These are phyloP conservation scores for Atalantia buxifolia DNA, from an alignment of 345 rosid genomes.

Conservation along the genomic window DNA sequence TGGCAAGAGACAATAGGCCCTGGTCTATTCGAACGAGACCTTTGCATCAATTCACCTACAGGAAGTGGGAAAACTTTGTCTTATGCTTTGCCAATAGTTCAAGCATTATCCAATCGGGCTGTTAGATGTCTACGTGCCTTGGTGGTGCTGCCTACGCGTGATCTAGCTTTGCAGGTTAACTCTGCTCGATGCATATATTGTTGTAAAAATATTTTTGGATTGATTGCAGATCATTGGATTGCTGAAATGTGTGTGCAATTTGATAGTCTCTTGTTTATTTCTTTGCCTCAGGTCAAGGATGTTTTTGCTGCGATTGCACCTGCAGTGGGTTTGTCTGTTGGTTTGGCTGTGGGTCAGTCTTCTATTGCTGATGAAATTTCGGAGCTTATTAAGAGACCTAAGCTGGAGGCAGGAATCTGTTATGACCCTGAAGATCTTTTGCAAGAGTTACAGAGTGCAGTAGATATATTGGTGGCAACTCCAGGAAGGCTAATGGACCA, in stretches of 20 bases:
- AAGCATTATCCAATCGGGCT: conserved; percentile 58
- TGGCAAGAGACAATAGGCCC: conserved; percentile 24
- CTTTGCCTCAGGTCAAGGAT: conserved; percentile 64
- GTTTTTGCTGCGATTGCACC: conserved; percentile 93
- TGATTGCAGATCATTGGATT: neutral
- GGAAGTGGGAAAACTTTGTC: conserved; percentile 95
- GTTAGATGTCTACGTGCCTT: conserved; percentile 83
- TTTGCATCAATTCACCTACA: conserved; percentile 72
- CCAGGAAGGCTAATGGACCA: conserved; percentile 99
- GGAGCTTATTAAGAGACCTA: conserved; percentile 66
- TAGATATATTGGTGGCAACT: conserved; percentile 92
- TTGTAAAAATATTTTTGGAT: neutral
- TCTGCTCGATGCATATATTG: neutral
- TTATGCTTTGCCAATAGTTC: conserved; percentile 87
- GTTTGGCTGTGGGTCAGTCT: conserved; percentile 93
- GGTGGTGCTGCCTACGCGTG: conserved; percentile 93
- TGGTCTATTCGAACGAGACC: conserved; percentile 78
- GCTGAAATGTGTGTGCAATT: neutral
- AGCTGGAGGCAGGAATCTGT: conserved; percentile 82
- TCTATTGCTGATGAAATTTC: conserved; percentile 85
- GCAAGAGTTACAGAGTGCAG: conserved; percentile 57
- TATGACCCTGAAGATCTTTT: conserved; percentile 65
- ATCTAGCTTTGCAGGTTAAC: conserved; percentile 82
- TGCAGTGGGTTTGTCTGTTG: conserved; percentile 88
- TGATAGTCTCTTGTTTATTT: conserved; percentile 9